Base-by-base conservation (phyloP, 75 land plant species). In the Ceratopteris richardii region DNA sequence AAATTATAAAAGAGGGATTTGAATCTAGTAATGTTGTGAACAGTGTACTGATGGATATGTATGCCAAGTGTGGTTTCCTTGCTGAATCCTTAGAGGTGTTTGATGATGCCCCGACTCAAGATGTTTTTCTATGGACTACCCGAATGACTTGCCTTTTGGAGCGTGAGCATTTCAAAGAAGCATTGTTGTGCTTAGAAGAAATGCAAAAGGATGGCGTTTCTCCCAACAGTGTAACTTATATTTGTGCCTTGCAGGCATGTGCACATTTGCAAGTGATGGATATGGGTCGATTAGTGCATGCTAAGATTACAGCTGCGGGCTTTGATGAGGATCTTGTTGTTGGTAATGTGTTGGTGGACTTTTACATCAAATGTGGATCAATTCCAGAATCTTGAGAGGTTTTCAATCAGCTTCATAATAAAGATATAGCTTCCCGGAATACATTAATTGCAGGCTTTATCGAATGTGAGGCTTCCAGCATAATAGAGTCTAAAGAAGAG, bases 1-100 rank as follows among this genome's bases (percentile, higher is more conserved):
- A n/a, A n/a, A n/a, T n/a, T n/a, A n/a, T n/a, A n/a, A n/a, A n/a
- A n/a, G n/a, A n/a, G n/a, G n/a, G n/a, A n/a, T n/a, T n/a, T n/a
- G n/a, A n/a, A n/a, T n/a, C n/a, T n/a, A n/a, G n/a, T n/a, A n/a
- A n/a, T n/a, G n/a, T n/a, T n/a, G n/a, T n/a, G n/a, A n/a, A n/a
- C n/a, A n/a, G n/a, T n/a, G n/a, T n/a, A n/a, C n/a, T 80, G 9
- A 17, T 80, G 28, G 71, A 75, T 39, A 80, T 80, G 82, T 80
- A 75, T 51, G 30, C 68, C 31, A 75, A 75, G 44, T 71, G 79
- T 59, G 75, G 68, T 22, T 20, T 21, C 17, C 13, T 14, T 10
- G 13, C 9, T 40, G 42, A 14, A 10, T 9, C 42, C 9, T 10
- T 10, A 14, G 14, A 14, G 13, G 42, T 40, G 2, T 64, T 64